These are phyloP conservation scores for Xerocomellus amylosporus DNA, from an alignment of 768 basidiomycete genomes.

Conservation along the genomic window DNA sequence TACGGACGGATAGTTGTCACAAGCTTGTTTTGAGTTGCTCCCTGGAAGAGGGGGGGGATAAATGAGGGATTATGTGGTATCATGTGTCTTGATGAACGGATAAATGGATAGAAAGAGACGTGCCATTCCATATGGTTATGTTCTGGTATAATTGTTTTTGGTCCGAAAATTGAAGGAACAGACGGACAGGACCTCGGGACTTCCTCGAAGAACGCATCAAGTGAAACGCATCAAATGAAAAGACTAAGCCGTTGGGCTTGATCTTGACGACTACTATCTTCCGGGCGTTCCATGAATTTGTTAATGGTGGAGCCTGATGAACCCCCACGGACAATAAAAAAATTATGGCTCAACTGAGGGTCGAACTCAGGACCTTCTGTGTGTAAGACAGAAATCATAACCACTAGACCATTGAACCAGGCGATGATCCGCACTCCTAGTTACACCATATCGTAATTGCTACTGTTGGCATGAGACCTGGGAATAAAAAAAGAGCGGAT, in stretches of 20 bases:
- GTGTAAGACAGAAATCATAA: conserved; percentile 56
- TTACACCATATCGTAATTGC: background rate
- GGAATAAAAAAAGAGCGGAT: background rate
- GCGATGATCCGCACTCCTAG: accelerated
- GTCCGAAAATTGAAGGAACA: background rate
- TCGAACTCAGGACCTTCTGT: conserved; percentile 41
- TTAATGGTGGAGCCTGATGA: background rate
- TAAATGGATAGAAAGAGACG: background rate
- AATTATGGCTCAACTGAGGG: conserved; percentile 45
- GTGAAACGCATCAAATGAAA: background rate
- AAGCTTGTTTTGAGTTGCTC: background rate
- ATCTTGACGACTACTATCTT: no score
- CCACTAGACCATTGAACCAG: conserved; percentile 58
- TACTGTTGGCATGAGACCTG: no score
- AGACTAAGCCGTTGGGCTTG: no score
- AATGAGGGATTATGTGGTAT: background rate
- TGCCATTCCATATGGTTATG: background rate
- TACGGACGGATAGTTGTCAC: background rate
- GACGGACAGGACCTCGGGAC: background rate
- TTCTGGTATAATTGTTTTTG: background rate
- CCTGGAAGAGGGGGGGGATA: background rate
- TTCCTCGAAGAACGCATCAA: background rate
- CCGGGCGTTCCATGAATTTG: background rate
- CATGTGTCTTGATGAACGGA: background rate
- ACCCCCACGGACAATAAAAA: no score